These are phyloP conservation scores for Protoeuglena noctilucae DNA, from an alignment of 139 green algal species.

Conservation along the genomic window DNA sequence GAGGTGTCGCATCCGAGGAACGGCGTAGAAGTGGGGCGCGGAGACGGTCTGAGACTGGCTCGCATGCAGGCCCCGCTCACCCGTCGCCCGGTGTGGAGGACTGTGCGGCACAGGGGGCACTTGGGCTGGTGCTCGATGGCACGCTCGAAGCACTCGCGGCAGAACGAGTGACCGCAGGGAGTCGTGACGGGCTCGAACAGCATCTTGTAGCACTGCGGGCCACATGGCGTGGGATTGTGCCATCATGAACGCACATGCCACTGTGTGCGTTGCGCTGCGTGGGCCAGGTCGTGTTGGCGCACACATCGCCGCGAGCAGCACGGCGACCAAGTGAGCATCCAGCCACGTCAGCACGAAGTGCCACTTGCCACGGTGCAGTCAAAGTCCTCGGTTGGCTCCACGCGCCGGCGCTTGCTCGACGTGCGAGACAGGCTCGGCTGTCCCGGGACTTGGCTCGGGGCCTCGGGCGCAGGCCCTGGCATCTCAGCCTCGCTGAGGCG, in stretches of 20 bases:
- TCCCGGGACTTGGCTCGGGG: too few relatives aligned
- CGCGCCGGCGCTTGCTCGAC: too few relatives aligned
- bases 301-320: slow-evolving; percentile 1
- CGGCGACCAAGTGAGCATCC: slow-evolving; percentile 1
- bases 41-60: too few relatives aligned
- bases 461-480: slow-evolving; percentile 6
- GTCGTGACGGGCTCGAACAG: slow-evolving; percentile 80
- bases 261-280: neutral
- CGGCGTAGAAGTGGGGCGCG: too few relatives aligned
- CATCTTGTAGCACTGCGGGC: slow-evolving; percentile 69
- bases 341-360: slow-evolving; percentile 2
- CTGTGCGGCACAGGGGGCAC: slow-evolving; percentile 49
- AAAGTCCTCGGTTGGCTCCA: neutral
- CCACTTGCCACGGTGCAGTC: slow-evolving; percentile 6
- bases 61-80: too few relatives aligned
- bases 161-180: slow-evolving; percentile 80
- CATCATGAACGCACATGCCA: neutral
- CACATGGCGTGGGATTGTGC: slow-evolving; percentile 57
- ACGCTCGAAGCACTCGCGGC: slow-evolving; percentile 48
- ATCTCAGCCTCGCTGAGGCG: slow-evolving; percentile 6
- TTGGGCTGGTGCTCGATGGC: slow-evolving; percentile 53
- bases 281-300: neutral
- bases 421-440: too few relatives aligned
- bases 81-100: slow-evolving; percentile 11
- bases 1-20: too few relatives aligned